Conservation (phyloP, 2,329 filamentous ascomycete species). For the Cytospora chrysosperma region DNA sequence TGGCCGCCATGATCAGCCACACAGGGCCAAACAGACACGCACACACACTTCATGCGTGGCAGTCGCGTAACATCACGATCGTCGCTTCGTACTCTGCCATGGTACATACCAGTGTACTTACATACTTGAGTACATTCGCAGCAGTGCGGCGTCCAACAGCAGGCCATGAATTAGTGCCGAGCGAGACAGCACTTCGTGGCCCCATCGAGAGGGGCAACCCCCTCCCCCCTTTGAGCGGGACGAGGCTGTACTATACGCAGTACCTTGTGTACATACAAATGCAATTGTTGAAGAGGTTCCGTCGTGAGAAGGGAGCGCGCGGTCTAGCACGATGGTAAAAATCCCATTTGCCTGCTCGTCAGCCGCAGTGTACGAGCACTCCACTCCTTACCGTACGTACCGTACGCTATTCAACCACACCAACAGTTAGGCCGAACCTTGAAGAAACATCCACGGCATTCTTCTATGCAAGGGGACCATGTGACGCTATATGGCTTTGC, state of each 20-base stretch:
- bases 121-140: no score
- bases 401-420: conserved; percentile 10
- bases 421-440: neutral
- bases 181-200: neutral
- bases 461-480: neutral
- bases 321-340: neutral
- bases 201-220: neutral
- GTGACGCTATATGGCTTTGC: neutral
- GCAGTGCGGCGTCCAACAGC: neutral
- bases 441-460: neutral
- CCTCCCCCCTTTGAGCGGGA: neutral
- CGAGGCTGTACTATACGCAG: neutral
- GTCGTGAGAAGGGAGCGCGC: neutral
- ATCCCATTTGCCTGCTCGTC: neutral
- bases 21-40: neutral
- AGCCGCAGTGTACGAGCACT: neutral
- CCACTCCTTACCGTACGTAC: conserved; percentile 2
- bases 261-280: neutral
- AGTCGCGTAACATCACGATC: conserved; percentile 6
- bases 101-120: no score
- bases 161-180: neutral
- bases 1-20: neutral
- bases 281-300: neutral
- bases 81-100: neutral
- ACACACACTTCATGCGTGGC: conserved; percentile 3